Evolutionary conservation across 2,329 filamentous ascomycete genomes (phyloP).

Genomic region (Septoria linicola): DNA sequence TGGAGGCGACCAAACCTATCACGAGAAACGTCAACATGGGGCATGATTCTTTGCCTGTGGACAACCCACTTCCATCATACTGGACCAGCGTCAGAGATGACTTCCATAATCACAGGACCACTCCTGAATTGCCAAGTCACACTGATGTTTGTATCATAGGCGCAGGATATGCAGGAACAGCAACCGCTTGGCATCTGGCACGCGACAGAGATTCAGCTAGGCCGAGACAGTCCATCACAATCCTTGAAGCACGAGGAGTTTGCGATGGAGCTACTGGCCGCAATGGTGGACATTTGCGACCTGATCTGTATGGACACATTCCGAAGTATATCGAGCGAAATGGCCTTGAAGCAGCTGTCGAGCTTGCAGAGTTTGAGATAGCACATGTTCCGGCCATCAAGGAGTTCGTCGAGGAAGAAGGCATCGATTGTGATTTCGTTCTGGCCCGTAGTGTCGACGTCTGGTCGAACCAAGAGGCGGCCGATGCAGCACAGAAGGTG

Average conservation of each 20-base stretch:
- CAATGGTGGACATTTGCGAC: constrained; percentile 37
- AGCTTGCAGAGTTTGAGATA: constrained; percentile 33
- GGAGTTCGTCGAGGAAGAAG: constrained; percentile 37
- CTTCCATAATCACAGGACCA: constrained; percentile 59
- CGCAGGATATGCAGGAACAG: constrained; percentile 16
- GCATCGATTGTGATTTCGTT: constrained; percentile 46
- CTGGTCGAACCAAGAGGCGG: constrained; percentile 35
- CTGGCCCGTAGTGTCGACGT: constrained; percentile 42
- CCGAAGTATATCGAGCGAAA: constrained; percentile 29
- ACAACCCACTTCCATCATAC: constrained; percentile 30
- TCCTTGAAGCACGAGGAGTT: constrained; percentile 20
- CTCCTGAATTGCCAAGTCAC: constrained; percentile 56
- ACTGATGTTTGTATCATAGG: constrained; percentile 19
- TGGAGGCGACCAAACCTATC: background rate
- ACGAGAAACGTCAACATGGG: constrained; percentile 5
- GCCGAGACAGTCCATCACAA: constrained; percentile 9
- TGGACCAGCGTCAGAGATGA: constrained; percentile 42
- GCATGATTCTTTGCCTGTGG: constrained; percentile 12
- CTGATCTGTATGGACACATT: constrained; percentile 44
- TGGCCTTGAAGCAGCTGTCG: constrained; percentile 31
- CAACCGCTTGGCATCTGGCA: constrained; percentile 17
- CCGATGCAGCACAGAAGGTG: constrained; percentile 34
- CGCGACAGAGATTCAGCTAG: constrained; percentile 8
- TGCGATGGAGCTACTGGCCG: constrained; percentile 9
- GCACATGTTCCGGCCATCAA: constrained; percentile 36